Percentiles rank a stretch among this genome's conserved stretches.
Conservation (phyloP, 2,329 filamentous ascomycete genomes). For the Fusarium veterinarium region DNA sequence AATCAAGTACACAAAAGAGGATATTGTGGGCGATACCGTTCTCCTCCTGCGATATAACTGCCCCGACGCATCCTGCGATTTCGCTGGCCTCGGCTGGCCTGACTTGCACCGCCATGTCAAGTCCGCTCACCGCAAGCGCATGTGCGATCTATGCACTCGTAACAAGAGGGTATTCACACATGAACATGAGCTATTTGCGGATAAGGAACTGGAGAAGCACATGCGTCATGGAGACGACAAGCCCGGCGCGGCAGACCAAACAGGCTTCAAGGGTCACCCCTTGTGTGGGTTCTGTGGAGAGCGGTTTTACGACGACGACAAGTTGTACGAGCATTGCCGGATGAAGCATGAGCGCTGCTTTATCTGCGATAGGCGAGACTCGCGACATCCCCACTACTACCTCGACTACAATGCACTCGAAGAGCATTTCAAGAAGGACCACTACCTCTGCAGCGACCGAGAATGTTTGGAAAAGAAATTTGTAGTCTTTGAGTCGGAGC, state of each 20-base stretch:
- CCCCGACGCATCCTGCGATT: conserved; percentile 82
- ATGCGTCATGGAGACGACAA: conserved; percentile 92
- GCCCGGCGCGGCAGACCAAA: conserved; percentile 90
- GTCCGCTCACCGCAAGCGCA: conserved; percentile 82
- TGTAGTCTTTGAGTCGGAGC: conserved; percentile 92
- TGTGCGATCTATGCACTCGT: conserved; percentile 89
- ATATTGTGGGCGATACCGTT: conserved; percentile 91
- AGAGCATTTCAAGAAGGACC: conserved; percentile 86
- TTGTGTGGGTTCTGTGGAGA: conserved; percentile 92
- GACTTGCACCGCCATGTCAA: conserved; percentile 80
- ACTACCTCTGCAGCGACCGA: conserved; percentile 84
- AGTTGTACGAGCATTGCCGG: conserved; percentile 92
- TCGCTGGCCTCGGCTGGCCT: conserved; percentile 77
- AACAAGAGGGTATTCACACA: conserved; percentile 99
- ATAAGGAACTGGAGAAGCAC: conserved; percentile 83
- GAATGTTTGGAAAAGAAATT: conserved; percentile 98
- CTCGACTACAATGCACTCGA: conserved; percentile 88
- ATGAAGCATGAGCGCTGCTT: conserved; percentile 96
- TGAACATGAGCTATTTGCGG: conserved; percentile 92
- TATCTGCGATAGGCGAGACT: conserved; percentile 81
- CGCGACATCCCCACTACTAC: conserved; percentile 87
- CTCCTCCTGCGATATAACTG: conserved; percentile 94
- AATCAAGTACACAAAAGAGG: conserved; percentile 88
- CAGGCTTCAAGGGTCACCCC: conserved; percentile 94
- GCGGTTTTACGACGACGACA: conserved; percentile 95